These are phyloP conservation scores for Trichocladium uniseriatum DNA, from an alignment of 495 filamentous ascomycete species.

Conservation along the genomic window DNA sequence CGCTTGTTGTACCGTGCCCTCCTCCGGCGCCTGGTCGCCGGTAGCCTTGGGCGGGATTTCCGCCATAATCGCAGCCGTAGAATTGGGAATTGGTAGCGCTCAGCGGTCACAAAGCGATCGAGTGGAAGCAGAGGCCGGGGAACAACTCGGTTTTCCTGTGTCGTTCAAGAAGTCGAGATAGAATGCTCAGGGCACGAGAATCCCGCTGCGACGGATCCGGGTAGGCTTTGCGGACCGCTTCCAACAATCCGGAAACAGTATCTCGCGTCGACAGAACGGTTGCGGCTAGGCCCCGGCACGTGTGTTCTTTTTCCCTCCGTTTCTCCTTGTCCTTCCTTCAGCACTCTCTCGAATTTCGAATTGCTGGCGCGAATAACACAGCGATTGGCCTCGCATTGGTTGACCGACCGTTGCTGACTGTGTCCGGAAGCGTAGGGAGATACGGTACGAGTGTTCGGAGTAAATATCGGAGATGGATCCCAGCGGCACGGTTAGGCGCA, in stretches of 20 bases:
- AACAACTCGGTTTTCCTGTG: neutral
- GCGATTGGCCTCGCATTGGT: too few species aligned
- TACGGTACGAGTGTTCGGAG: too few species aligned
- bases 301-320: neutral
- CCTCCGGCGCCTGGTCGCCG: neutral
- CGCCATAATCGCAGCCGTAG: conserved; percentile 1
- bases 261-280: neutral
- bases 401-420: too few species aligned
- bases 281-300: neutral
- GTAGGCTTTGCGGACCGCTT: neutral
- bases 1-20: neutral
- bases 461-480: too few species aligned
- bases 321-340: neutral
- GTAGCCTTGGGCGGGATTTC: neutral
- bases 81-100: neutral
- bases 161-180: neutral
- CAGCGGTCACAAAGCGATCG: neutral
- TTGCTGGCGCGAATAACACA: neutral
- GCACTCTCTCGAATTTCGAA: neutral
- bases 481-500: too few species aligned
- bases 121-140: neutral
- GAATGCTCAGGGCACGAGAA: neutral
- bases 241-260: conserved; percentile 4
- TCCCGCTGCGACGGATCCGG: neutral
- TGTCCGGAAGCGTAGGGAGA: too few species aligned